These are phyloP conservation scores for Didymella keratinophila DNA, from an alignment of 2,329 filamentous ascomycete species.

Conservation along the genomic window DNA sequence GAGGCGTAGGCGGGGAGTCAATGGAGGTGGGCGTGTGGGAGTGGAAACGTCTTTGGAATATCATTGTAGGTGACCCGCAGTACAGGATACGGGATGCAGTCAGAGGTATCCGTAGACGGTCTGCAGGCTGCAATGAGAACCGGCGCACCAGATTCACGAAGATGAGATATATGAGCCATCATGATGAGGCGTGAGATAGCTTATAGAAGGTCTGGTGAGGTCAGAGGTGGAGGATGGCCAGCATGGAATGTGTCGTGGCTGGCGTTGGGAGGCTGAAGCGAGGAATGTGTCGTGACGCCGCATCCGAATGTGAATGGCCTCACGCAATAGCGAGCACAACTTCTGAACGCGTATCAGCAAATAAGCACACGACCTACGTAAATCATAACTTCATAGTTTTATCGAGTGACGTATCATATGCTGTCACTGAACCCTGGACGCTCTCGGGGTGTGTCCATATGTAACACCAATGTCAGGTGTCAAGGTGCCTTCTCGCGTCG, in stretches of 20 bases:
- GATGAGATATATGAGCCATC: neutral
- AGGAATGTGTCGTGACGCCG: constrained; percentile 36
- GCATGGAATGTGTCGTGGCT: constrained; percentile 41
- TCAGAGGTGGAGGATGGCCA: constrained; percentile 18
- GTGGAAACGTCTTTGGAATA: constrained; percentile 24
- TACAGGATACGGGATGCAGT: neutral
- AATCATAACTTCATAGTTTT: constrained; percentile 11
- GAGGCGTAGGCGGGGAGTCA: constrained; percentile 14
- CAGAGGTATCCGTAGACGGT: neutral
- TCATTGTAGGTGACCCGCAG: constrained; percentile 12
- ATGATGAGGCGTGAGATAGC: neutral
- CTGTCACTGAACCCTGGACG: neutral
- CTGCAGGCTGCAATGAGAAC: neutral
- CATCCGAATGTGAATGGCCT: constrained; percentile 1
- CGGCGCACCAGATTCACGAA: neutral
- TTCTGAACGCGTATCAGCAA: constrained; percentile 4
- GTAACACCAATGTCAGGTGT: neutral
- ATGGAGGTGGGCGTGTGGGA: constrained; percentile 16
- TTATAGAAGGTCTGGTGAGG: constrained; percentile 14
- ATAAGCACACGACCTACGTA: constrained; percentile 5
- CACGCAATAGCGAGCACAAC: neutral
- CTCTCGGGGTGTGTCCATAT: neutral
- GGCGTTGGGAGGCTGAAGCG: constrained; percentile 32
- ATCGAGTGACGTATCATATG: neutral
- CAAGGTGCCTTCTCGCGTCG: neutral